A percentile compares a stretch with the other conserved stretches of the same genome.
phyloP scores from a whole-genome alignment of 2,329 filamentous ascomycete genomes.

The Hymenoscyphus salicellus region DNA sequence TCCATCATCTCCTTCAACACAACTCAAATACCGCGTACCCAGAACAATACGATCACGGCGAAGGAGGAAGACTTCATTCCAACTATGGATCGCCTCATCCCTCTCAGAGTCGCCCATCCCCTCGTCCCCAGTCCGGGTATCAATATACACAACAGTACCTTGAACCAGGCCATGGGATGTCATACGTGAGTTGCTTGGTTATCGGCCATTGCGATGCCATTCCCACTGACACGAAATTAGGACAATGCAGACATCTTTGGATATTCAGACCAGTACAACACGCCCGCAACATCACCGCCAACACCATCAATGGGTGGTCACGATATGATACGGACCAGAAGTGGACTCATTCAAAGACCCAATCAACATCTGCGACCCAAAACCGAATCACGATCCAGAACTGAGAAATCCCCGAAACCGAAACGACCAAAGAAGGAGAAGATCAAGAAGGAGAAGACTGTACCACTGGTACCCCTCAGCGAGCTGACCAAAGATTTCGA shows the following conservation, averaged over 20 bases:
- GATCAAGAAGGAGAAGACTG: conserved; percentile 44
- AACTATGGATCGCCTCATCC: conserved; percentile 31
- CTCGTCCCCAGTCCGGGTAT: conserved; percentile 23
- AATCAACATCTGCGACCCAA: conserved; percentile 30
- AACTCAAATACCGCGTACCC: conserved; percentile 38
- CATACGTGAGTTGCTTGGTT: conserved; percentile 28
- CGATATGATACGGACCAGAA: conserved; percentile 33
- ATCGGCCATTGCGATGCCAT: not conserved
- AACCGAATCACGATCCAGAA: conserved; percentile 28
- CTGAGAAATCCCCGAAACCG: conserved; percentile 33
- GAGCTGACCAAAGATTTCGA: conserved; percentile 63
- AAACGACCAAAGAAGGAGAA: conserved; percentile 40
- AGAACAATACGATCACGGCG: conserved; percentile 28
- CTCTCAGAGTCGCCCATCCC: not conserved
- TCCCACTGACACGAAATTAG: conserved; percentile 23
- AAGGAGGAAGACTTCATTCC: conserved; percentile 29
- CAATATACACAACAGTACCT: conserved; percentile 31
- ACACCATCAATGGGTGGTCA: conserved; percentile 39
- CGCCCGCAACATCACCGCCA: conserved; percentile 53
- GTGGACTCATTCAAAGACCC: conserved; percentile 25
- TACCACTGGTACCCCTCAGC: conserved; percentile 66
- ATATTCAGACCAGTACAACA: conserved; percentile 44
- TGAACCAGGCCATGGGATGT: conserved; percentile 26
- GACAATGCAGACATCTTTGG: conserved; percentile 25
- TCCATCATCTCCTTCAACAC: conserved; percentile 45